Evolutionary conservation across 345 rosid species (phyloP).

Genomic region (Lagerstroemia speciosa): DNA sequence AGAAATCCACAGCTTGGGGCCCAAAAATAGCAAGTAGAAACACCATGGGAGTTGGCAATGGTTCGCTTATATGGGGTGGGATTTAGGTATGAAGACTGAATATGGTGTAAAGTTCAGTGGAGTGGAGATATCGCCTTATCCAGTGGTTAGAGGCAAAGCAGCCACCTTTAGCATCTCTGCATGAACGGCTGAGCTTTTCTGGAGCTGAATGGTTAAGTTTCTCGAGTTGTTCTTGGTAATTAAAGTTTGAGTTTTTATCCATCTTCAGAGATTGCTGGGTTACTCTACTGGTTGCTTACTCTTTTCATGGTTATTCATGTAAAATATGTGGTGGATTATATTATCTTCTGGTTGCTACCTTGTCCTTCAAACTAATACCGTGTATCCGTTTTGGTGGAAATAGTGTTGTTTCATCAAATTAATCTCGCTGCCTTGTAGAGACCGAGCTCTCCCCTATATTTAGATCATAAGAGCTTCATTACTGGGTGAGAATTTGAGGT

Average conservation of each 20-base stretch:
- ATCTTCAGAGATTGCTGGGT: neutral
- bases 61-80: slow-evolving; percentile 6
- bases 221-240: neutral
- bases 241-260: neutral
- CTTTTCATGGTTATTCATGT: neutral
- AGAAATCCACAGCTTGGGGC: too few species aligned
- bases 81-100: slow-evolving; percentile 44
- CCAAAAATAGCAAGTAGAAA: too few species aligned
- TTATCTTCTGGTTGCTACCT: neutral
- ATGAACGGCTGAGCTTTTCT: slow-evolving; percentile 31
- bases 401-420: neutral
- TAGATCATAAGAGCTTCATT: neutral
- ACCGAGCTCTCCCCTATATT: neutral
- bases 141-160: slow-evolving; percentile 42
- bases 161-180: slow-evolving; percentile 70
- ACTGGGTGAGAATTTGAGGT: neutral
- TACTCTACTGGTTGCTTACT: neutral
- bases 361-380: neutral
- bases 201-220: neutral
- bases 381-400: neutral
- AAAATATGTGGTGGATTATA: neutral
- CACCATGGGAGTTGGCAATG: too few species aligned
- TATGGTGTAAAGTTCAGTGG: slow-evolving; percentile 51
- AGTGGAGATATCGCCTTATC: slow-evolving; percentile 61
- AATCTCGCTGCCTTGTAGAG: too few species aligned